Conservation (phyloP, 768 basidiomycete genomes). For the Artomyces pyxidatus region DNA sequence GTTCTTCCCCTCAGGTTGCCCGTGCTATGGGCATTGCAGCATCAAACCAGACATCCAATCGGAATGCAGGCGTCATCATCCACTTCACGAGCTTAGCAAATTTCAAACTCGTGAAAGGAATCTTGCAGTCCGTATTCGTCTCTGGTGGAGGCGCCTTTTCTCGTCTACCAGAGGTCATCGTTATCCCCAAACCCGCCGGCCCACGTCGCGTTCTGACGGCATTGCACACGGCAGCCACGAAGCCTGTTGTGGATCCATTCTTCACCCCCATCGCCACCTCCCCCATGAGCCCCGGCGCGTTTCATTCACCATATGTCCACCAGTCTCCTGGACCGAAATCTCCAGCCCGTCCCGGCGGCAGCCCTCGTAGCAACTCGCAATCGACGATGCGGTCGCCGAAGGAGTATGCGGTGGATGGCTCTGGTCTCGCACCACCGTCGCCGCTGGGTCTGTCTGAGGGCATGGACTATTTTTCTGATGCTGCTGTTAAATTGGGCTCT, state of each 20-base stretch:
- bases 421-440: conserved; percentile 48
- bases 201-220: conserved; percentile 90
- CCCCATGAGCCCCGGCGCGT: conserved; percentile 68
- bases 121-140: conserved; percentile 60
- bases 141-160: conserved; percentile 36
- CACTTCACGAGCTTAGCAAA: conserved; percentile 90
- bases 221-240: conserved; percentile 81
- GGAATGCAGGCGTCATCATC: conserved; percentile 50
- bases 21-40: conserved; percentile 38
- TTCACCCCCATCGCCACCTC: conserved; percentile 94
- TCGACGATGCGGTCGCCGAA: conserved; percentile 50
- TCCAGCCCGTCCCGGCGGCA: conserved; percentile 37
- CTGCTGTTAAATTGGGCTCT: conserved; percentile 61
- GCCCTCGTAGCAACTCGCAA: conserved; percentile 52
- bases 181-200: conserved; percentile 95
- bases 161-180: conserved; percentile 81
- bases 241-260: conserved; percentile 83
- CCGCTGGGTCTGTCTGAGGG: conserved; percentile 63
- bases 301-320: conserved; percentile 35
- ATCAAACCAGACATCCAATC: conserved; percentile 21
- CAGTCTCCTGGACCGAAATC: conserved; percentile 29
- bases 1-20: conserved; percentile 75
- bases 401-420: conserved; percentile 29
- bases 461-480: conserved; percentile 66
- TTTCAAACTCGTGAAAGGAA: conserved; percentile 83